A percentile compares a stretch with the other conserved stretches of the same genome.
Conservation (phyloP, 139 green algal species). For the Cymbomonas tetramitiformis region DNA sequence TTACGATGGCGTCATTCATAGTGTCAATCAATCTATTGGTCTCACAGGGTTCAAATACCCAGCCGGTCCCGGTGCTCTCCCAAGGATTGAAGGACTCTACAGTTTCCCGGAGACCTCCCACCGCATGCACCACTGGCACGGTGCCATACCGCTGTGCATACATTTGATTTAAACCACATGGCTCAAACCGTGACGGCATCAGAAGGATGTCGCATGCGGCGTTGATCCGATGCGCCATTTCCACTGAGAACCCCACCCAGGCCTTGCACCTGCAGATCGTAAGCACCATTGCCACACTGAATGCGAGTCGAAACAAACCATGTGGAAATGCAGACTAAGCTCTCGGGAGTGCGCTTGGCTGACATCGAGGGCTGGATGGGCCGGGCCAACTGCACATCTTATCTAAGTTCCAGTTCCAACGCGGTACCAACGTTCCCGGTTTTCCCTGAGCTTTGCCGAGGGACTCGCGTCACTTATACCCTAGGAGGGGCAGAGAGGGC, state of each 20-base stretch:
- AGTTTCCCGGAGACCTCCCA: conserved; percentile 62
- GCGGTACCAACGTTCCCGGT: too few species aligned
- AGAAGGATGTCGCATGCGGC: conserved; percentile 68
- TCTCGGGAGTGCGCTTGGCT: too few species aligned
- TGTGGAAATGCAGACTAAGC: too few species aligned
- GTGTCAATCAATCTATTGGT: neutral
- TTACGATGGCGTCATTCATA: neutral
- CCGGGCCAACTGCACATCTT: too few species aligned
- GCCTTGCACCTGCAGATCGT: conserved; percentile 22
- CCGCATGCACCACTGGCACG: conserved; percentile 63
- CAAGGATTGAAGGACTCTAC: conserved; percentile 30
- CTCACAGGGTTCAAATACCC: conserved; percentile 29
- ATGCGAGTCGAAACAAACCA: conserved; percentile 16
- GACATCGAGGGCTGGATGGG: too few species aligned
- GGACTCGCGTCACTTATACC: too few species aligned
- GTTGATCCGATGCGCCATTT: conserved; percentile 64
- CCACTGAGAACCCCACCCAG: conserved; percentile 62
- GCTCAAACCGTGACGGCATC: conserved; percentile 78
- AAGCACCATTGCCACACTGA: too few species aligned
- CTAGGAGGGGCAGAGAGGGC: too few species aligned
- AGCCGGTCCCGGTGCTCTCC: conserved; percentile 27
- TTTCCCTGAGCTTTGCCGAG: too few species aligned
- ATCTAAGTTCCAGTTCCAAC: too few species aligned
- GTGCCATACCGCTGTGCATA: conserved; percentile 64
- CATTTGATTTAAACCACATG: conserved; percentile 72